A percentile compares a stretch with the other conserved stretches of the same genome.
Evolutionary conservation across 306 rosid species (phyloP).

Genomic region (Cicer judaicum): DNA sequence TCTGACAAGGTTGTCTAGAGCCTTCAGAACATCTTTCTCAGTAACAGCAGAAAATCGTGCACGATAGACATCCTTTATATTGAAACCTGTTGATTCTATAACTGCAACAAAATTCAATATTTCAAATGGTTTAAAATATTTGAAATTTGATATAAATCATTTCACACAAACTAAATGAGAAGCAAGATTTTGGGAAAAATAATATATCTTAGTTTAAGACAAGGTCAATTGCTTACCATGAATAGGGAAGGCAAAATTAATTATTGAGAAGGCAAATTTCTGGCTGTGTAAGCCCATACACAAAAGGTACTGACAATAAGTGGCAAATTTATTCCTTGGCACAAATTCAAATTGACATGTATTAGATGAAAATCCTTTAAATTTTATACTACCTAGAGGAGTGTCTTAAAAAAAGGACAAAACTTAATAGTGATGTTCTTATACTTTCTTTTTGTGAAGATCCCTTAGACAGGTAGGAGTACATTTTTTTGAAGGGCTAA

Average conservation of each 20-base stretch:
- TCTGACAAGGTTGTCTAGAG: slow-evolving; percentile 84
- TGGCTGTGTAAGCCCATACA: slow-evolving; percentile 21
- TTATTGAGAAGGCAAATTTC: slow-evolving; percentile 34
- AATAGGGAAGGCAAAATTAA: slow-evolving; percentile 21
- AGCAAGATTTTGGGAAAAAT: slow-evolving; percentile 27
- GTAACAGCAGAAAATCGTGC: slow-evolving; percentile 95
- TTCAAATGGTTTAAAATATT: slow-evolving; percentile 40
- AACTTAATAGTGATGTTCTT: background rate
- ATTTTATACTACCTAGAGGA: slow-evolving; percentile 10
- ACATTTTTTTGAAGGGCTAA: slow-evolving; percentile 21
- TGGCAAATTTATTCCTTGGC: slow-evolving; percentile 17
- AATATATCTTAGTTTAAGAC: slow-evolving; percentile 24
- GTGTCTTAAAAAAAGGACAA: slow-evolving; percentile 18
- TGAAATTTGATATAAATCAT: slow-evolving; percentile 26
- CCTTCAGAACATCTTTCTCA: slow-evolving; percentile 87
- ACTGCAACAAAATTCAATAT: slow-evolving; percentile 64
- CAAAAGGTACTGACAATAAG: slow-evolving; percentile 19
- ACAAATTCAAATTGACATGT: slow-evolving; percentile 20
- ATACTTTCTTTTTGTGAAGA: slow-evolving; percentile 9
- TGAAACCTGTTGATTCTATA: slow-evolving; percentile 77
- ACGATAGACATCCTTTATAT: slow-evolving; percentile 66
- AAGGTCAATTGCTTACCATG: slow-evolving; percentile 4
- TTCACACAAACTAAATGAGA: slow-evolving; percentile 32
- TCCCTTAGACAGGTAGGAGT: slow-evolving; percentile 9
- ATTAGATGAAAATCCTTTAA: slow-evolving; percentile 1